Base-by-base conservation (phyloP, 352 stramenopile genomes). In the Globisporangium perplexum region DNA sequence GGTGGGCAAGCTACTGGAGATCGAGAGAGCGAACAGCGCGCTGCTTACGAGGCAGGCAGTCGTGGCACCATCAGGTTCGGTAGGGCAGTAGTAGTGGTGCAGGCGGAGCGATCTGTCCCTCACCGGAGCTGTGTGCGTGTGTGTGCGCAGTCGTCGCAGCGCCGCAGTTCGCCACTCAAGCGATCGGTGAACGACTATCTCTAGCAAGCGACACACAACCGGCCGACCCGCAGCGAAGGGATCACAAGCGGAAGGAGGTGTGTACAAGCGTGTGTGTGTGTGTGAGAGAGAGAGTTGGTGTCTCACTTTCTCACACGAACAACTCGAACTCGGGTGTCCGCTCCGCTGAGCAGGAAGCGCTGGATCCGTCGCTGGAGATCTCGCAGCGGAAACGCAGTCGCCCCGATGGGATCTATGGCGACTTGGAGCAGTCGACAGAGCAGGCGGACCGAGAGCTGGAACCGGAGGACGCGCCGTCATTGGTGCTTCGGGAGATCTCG, bases 1-100 rank as follows among this genome's bases (percentile, higher is more conserved):
- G 28, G 71, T 86, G 12, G 67, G 64, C 26, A 82, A 83, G 33
- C 74, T 73, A 0, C 53, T 86, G 6, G 72, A 88, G 50, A 71
- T 88, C 0, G 74, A 88, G 53, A 69, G 71, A 12, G 71, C 83
- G 49, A 85, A 88, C 35, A 7, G 14, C 35, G 35, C 35, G 35
- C 14, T n/a, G 15, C 35, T 20, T 7, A 4, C 39, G 18, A 15
- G 18, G 0, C 17, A 20, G 11, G 6, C 39, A n/a, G 18, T 24
- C 39, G n/a, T 24, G 18, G 20, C 4, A 8, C 31, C 31, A 8
- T 10, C 31, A 36, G 31, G 31, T 36, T 36, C 11, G 31, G 1
- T 1, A 36, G 1, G 31, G 31, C 31, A 36, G 31, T 8, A 14
- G 3, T 2, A 30, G 26, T 30, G 26, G 26, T 5, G 26, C n/a